Percentiles rank a stretch among this genome's conserved stretches.
Evolutionary conservation across 345 rosid genomes (phyloP).

Genomic region (Bruguiera sexangula): DNA sequence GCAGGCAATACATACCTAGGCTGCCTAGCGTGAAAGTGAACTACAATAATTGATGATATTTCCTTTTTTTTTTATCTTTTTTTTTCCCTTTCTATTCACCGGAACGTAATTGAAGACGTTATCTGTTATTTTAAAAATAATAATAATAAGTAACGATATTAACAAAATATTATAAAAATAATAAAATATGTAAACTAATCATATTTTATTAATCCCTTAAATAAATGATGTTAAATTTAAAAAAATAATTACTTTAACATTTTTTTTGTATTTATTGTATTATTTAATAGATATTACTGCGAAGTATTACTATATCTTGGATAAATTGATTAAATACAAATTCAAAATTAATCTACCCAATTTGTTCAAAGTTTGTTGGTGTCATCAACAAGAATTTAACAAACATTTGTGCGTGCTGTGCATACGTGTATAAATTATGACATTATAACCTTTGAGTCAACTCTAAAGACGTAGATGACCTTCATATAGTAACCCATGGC

Average conservation of each 20-base stretch:
- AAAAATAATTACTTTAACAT: too few relatives aligned
- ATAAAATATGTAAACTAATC: too few relatives aligned
- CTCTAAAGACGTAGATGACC: conserved; percentile 20
- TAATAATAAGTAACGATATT: too few relatives aligned
- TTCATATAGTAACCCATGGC: conserved; percentile 28
- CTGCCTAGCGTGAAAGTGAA: conserved; percentile 4
- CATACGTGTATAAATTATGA: neutral
- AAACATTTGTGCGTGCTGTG: conserved; percentile 16
- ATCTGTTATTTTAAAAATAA: too few relatives aligned
- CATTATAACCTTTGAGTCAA: conserved; percentile 27
- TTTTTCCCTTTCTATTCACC: too few relatives aligned
- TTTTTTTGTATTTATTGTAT: too few relatives aligned
- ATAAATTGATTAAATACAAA: neutral
- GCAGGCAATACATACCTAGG: too few relatives aligned
- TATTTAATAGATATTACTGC: too few relatives aligned
- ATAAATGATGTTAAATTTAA: too few relatives aligned
- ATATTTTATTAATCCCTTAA: too few relatives aligned
- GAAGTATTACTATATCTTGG: neutral
- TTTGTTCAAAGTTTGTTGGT: conserved; percentile 57
- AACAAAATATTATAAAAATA: too few relatives aligned
- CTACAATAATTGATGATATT: neutral
- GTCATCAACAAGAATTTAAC: conserved; percentile 44
- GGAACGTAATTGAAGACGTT: too few relatives aligned
- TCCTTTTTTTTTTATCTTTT: neutral
- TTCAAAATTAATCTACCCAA: neutral